Conservation (phyloP, 441 rosid genomes). For the Euphorbia celastroides region DNA sequence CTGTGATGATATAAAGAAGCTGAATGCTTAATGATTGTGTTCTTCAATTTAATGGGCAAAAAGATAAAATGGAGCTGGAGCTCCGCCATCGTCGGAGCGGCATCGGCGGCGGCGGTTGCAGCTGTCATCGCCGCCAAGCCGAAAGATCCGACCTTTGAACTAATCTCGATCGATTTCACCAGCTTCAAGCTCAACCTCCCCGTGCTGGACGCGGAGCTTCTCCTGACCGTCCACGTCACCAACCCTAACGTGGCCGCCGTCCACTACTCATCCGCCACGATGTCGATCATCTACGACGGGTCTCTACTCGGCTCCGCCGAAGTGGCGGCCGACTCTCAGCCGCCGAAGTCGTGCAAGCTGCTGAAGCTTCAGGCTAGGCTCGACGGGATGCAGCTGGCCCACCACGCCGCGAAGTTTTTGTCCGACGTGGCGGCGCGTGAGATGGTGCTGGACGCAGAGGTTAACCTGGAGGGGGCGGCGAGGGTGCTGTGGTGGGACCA, state of each 20-base stretch:
- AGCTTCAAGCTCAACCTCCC: conserved; percentile 65
- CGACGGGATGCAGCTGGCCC: conserved; percentile 68
- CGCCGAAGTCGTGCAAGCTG: conserved; percentile 54
- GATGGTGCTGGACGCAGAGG: conserved; percentile 65
- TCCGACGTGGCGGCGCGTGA: conserved; percentile 65
- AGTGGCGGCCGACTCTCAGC: conserved; percentile 70
- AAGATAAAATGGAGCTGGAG: conserved; percentile 68
- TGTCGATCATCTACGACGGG: conserved; percentile 85
- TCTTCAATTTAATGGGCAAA: conserved; percentile 28
- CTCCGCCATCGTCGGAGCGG: conserved; percentile 64
- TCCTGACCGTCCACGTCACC: conserved; percentile 77
- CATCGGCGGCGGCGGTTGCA: conserved; percentile 39
- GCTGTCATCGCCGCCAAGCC: conserved; percentile 45
- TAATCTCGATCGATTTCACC: conserved; percentile 57
- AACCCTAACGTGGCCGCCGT: conserved; percentile 68
- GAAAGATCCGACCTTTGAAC: conserved; percentile 71
- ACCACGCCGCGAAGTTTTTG: conserved; percentile 56
- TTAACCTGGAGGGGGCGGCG: conserved; percentile 60
- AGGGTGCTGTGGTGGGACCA: conserved; percentile 79
- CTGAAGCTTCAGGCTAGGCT: conserved; percentile 63
- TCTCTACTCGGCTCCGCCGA: conserved; percentile 63
- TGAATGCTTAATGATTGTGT: no score
- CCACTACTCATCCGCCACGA: conserved; percentile 58
- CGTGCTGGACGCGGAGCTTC: conserved; percentile 58
- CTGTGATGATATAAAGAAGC: no score